A percentile compares a stretch with the other conserved stretches of the same genome.
Evolutionary conservation across 441 rosid species (phyloP).

Genomic region (Francoa sonchifolia): DNA sequence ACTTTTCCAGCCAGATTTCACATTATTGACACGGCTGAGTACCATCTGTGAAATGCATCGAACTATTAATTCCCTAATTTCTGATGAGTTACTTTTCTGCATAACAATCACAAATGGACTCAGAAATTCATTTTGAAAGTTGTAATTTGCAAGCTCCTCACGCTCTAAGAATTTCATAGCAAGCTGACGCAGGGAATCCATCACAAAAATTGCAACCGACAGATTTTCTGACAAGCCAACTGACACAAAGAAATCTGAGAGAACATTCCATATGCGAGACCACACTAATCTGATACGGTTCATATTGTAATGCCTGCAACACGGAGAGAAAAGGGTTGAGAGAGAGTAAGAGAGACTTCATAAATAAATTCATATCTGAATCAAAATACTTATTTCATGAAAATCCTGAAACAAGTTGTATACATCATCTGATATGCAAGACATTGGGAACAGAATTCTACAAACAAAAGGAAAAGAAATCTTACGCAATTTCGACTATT

Average conservation of each 20-base stretch:
- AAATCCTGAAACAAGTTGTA: too few species aligned
- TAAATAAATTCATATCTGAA: too few species aligned
- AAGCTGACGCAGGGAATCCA: constrained; percentile 97
- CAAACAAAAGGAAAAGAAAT: constrained; percentile 12
- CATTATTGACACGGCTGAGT: constrained; percentile 83
- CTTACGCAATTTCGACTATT: constrained; percentile 97
- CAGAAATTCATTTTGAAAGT: constrained; percentile 94
- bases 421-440: too few species aligned
- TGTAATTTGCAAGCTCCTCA: constrained; percentile 95
- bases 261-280: constrained; percentile 95
- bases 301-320: constrained; percentile 96
- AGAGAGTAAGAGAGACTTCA: too few species aligned
- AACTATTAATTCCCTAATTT: constrained; percentile 88
- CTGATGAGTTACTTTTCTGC: constrained; percentile 82
- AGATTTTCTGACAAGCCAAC: constrained; percentile 98
- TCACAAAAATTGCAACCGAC: constrained; percentile 95
- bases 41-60: constrained; percentile 99
- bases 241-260: constrained; percentile 94
- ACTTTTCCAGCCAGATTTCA: constrained; percentile 99
- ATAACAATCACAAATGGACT: constrained; percentile 91
- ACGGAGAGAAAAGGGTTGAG: too few species aligned
- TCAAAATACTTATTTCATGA: too few species aligned
- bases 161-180: constrained; percentile 98
- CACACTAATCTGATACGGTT: constrained; percentile 96
- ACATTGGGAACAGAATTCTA: not conserved